phyloP scores from a whole-genome alignment of 1,284 basidiomycete genomes.

The Acaromyces ingoldii region DNA sequence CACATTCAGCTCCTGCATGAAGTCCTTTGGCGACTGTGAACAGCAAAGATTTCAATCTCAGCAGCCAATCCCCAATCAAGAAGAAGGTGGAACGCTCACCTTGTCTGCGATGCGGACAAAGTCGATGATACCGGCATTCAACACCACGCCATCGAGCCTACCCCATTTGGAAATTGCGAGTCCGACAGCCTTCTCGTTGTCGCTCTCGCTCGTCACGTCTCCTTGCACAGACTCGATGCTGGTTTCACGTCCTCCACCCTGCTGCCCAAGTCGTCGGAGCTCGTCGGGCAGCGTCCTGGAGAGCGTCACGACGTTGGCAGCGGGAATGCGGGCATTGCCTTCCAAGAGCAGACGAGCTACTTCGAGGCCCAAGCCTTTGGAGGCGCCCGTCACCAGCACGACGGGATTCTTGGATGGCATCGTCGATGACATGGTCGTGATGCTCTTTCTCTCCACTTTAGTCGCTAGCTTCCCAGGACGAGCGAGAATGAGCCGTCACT shows the following conservation, averaged over 20 bases:
- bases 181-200: conserved; percentile 59
- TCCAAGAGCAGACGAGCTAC: conserved; percentile 62
- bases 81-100: not conserved
- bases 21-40: conserved; percentile 59
- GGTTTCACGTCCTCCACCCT: not conserved
- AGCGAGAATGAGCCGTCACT: too few relatives aligned
- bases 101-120: conserved; percentile 13
- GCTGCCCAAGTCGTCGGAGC: conserved; percentile 58
- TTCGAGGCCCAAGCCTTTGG: conserved; percentile 71
- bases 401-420: too few relatives aligned
- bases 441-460: too few relatives aligned
- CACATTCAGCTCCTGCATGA: conserved; percentile 62
- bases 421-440: too few relatives aligned
- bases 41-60: not conserved
- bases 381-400: conserved; percentile 45
- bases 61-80: not conserved
- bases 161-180: conserved; percentile 61
- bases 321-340: conserved; percentile 15
- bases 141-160: conserved; percentile 66
- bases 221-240: conserved; percentile 57
- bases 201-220: conserved; percentile 62
- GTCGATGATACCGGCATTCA: conserved; percentile 70
- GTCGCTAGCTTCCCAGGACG: too few relatives aligned
- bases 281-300: conserved; percentile 66
- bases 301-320: conserved; percentile 66